phyloP scores from a whole-genome alignment of 768 basidiomycete genomes.

The Auriscalpium microsporum region DNA sequence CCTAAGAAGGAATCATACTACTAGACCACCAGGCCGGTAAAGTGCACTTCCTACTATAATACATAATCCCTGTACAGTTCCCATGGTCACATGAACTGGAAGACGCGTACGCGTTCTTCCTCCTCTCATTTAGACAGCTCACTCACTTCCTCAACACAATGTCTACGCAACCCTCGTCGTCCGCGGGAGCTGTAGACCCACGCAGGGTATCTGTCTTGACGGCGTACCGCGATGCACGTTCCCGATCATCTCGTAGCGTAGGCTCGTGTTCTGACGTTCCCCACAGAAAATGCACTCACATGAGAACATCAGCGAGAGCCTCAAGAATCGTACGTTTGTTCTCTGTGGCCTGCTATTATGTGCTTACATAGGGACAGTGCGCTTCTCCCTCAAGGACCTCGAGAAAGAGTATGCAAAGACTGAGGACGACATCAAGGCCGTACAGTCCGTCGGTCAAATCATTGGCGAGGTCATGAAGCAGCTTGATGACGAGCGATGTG shows the following conservation, averaged over 20 bases:
- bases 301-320: constrained; percentile 73
- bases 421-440: constrained; percentile 97
- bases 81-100: too few relatives aligned
- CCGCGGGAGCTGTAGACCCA: constrained; percentile 52
- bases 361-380: constrained; percentile 45
- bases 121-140: neutral
- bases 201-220: constrained; percentile 68
- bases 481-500: constrained; percentile 94
- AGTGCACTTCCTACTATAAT: too few relatives aligned
- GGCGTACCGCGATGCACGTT: constrained; percentile 61
- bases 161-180: constrained; percentile 21
- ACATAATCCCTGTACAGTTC: too few relatives aligned
- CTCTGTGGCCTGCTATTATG: neutral
- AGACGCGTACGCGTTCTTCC: constrained; percentile 19
- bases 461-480: constrained; percentile 99
- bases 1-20: constrained; percentile 60
- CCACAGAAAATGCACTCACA: constrained; percentile 92
- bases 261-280: constrained; percentile 8
- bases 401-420: constrained; percentile 90
- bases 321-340: constrained; percentile 74
- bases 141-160: constrained; percentile 2
- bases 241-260: neutral
- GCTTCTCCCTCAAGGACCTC: constrained; percentile 83
- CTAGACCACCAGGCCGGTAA: constrained; percentile 34
- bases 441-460: constrained; percentile 98